Evolutionary conservation across 768 basidiomycete genomes (phyloP), one percentile per base, ranked within the genome.

Genomic region (Suillus weaverae): DNA sequence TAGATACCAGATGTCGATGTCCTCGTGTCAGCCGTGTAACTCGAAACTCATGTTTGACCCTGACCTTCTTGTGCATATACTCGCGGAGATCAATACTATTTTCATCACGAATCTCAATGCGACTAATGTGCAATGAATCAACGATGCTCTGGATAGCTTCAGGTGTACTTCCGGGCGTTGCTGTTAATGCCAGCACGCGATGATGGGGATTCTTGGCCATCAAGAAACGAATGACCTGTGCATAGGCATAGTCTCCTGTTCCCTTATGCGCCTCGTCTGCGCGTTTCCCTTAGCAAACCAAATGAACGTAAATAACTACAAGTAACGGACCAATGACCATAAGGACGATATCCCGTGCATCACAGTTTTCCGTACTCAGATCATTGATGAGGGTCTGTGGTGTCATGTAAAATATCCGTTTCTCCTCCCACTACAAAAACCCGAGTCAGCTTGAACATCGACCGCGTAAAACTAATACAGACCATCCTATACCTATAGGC

Each of bases 121-220:
- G 87, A 69, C 95, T 95, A 62, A 99, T 95, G 71, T 99, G 97
- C 13, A 99, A 79, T 20, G 89, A 88, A 73, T 99, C 94, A n/a
- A 99, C 86, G 41, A 99, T 87, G 6, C 78, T 80, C 76, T 99
- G 97, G 3, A 99, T 89, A n/a, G 89, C 88, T 41, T 95, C 92
- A 1, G 90, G 87, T 51, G 85, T 91, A 67, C 88, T 81, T 50
- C 95, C 97, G 14, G 97, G 97, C 8, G 97, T 99, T 2, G 97
- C 97, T 6, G 95, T 99, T 26, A 99, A 83, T 2, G 97, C 97
- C 26, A 99, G 81, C 10, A 99, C 81, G 18, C 97, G 89, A 72
- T 97, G 96, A 76, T 95, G 86, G 0, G 95, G 95, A 70, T 99
- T 98, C 77, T 92, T 94, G 2, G 93, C 88, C 90, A 95, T 97